Conservation (phyloP, 345 rosid genomes). For the Aquilaria malaccensis region DNA sequence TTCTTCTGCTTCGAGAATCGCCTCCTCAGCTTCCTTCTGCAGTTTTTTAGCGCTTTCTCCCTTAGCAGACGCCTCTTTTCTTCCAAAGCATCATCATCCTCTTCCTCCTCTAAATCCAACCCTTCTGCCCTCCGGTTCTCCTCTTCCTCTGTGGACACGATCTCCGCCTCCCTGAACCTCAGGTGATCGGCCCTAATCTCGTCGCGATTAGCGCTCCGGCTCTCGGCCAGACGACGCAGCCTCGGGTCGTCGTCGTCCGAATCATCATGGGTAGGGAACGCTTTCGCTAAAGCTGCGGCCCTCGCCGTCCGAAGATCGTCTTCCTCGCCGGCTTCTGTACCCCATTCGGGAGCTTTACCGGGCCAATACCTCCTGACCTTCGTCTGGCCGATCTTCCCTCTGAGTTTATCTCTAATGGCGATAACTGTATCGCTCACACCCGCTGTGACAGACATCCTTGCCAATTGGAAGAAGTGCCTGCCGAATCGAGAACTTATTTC, state of each 20-base stretch:
- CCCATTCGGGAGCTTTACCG: slow-evolving; percentile 76
- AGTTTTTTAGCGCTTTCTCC: slow-evolving; percentile 44
- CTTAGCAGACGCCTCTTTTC: slow-evolving; percentile 47
- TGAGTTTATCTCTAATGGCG: slow-evolving; percentile 59
- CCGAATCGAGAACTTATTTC: too few species aligned
- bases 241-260: slow-evolving; percentile 44
- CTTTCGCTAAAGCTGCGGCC: slow-evolving; percentile 42
- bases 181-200: slow-evolving; percentile 71
- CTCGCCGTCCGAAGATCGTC: slow-evolving; percentile 48
- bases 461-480: too few species aligned
- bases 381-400: slow-evolving; percentile 62
- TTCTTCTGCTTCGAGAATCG: slow-evolving; percentile 49
- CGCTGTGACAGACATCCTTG: slow-evolving; percentile 63
- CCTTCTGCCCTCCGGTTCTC: slow-evolving; percentile 37
- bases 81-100: slow-evolving; percentile 55
- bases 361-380: slow-evolving; percentile 78
- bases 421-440: slow-evolving; percentile 56
- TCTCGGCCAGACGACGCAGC: slow-evolving; percentile 65
- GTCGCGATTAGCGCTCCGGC: slow-evolving; percentile 46
- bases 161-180: slow-evolving; percentile 55
- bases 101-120: slow-evolving; percentile 41
- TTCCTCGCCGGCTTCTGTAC: slow-evolving; percentile 59
- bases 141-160: slow-evolving; percentile 54
- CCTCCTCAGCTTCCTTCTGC: slow-evolving; percentile 37
- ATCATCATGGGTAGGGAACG: slow-evolving; percentile 39